Percentiles rank a stretch among this genome's conserved stretches.
phyloP scores from a whole-genome alignment of 164 flowering plant genomes.

The Litsea cubeba region DNA sequence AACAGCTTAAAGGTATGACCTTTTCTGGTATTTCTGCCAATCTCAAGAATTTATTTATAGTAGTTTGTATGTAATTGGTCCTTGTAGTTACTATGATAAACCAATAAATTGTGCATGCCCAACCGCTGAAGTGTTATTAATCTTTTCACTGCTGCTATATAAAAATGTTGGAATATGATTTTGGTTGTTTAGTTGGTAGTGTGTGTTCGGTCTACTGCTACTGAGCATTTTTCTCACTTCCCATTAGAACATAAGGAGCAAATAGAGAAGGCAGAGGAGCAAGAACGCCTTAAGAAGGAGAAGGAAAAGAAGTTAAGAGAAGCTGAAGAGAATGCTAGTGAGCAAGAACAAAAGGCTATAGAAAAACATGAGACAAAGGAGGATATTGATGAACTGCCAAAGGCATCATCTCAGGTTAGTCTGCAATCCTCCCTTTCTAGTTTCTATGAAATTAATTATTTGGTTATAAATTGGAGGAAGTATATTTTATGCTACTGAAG shows the following conservation, averaged over 20 bases:
- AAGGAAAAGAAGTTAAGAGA: slow-evolving; percentile 61
- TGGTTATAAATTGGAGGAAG: background rate
- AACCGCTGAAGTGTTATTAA: too few relatives aligned
- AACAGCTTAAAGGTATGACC: slow-evolving; percentile 69
- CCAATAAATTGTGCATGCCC: too few relatives aligned
- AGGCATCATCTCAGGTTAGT: slow-evolving; percentile 40
- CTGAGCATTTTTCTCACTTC: slow-evolving; percentile 7
- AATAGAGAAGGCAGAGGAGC: slow-evolving; percentile 93
- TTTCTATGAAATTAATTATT: background rate
- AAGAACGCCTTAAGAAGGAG: slow-evolving; percentile 73
- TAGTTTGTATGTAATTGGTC: too few relatives aligned
- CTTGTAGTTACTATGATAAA: too few relatives aligned
- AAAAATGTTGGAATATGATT: too few relatives aligned
- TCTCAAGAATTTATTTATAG: background rate
- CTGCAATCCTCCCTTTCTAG: background rate
- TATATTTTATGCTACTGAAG: background rate
- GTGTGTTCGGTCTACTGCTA: background rate
- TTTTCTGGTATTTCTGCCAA: background rate
- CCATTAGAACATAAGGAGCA: slow-evolving; percentile 78
- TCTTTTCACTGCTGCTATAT: too few relatives aligned
- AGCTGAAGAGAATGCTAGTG: slow-evolving; percentile 37
- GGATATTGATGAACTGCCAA: slow-evolving; percentile 24
- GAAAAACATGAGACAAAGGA: slow-evolving; percentile 29
- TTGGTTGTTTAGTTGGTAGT: too few relatives aligned
- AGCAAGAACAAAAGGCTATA: slow-evolving; percentile 22